These are phyloP conservation scores for Mycena maculata DNA, from an alignment of 768 basidiomycete genomes.

Conservation along the genomic window DNA sequence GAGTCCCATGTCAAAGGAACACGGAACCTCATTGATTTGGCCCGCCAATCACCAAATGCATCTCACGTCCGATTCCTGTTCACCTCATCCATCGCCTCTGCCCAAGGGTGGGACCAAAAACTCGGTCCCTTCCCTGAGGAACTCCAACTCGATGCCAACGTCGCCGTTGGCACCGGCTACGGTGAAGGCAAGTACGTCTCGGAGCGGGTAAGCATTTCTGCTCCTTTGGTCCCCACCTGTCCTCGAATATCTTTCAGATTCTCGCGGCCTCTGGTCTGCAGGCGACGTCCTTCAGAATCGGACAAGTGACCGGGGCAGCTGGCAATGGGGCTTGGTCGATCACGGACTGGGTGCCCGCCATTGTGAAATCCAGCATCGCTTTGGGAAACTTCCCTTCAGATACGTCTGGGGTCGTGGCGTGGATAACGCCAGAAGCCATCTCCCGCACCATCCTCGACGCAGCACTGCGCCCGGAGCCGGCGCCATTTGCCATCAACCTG, in stretches of 20 bases:
- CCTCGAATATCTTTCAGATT: slow-evolving; percentile 39
- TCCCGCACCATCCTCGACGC: slow-evolving; percentile 47
- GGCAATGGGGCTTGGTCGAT: slow-evolving; percentile 45
- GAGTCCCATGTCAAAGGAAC: too few species aligned
- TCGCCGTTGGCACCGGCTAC: slow-evolving; percentile 47
- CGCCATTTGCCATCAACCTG: slow-evolving; percentile 46
- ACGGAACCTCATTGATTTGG: slow-evolving; percentile 55
- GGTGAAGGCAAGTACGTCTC: slow-evolving; percentile 50
- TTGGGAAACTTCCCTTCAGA: slow-evolving; percentile 31
- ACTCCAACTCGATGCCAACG: slow-evolving; percentile 40
- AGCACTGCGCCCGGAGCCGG: slow-evolving; percentile 36
- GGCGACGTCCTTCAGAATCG: slow-evolving; percentile 45
- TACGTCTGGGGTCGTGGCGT: slow-evolving; percentile 41
- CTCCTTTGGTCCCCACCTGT: slow-evolving; percentile 30
- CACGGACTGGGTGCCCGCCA: too few species aligned
- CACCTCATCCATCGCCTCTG: slow-evolving; percentile 50
- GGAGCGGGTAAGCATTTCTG: slow-evolving; percentile 42
- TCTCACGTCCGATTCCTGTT: slow-evolving; percentile 47
- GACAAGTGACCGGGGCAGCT: slow-evolving; percentile 36
- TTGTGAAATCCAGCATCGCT: slow-evolving; percentile 42
- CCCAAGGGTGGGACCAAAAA: slow-evolving; percentile 39
- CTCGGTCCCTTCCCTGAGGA: slow-evolving; percentile 50
- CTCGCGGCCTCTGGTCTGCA: slow-evolving; percentile 46
- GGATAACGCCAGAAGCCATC: slow-evolving; percentile 53
- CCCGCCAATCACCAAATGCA: slow-evolving; percentile 34